Conservation (phyloP, 371 early-diverging fungal genomes). For the Smittium culicis region DNA sequence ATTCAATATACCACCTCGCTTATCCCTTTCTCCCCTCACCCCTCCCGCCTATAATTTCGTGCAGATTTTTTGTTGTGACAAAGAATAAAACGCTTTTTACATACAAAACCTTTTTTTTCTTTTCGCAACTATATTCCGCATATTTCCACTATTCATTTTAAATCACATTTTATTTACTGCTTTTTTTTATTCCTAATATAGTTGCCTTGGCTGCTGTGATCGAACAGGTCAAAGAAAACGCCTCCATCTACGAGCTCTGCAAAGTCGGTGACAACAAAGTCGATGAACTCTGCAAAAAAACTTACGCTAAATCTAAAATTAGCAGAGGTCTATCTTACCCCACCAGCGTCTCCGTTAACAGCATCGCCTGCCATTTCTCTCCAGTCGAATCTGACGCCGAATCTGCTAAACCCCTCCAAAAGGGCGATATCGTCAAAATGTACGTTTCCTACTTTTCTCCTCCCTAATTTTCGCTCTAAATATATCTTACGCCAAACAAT, state of each 20-base stretch:
- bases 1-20: not conserved
- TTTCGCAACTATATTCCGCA: too few species aligned
- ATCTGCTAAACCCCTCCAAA: slow-evolving; percentile 38
- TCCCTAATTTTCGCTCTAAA: not conserved
- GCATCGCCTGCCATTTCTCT: slow-evolving; percentile 57
- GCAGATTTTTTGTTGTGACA: too few species aligned
- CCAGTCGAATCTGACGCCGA: slow-evolving; percentile 46
- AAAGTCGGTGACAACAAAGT: slow-evolving; percentile 67
- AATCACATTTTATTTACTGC: not conserved
- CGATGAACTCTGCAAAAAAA: slow-evolving; percentile 49
- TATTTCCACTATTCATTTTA: too few species aligned
- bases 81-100: too few species aligned
- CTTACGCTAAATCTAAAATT: slow-evolving; percentile 58
- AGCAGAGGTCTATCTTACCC: slow-evolving; percentile 69
- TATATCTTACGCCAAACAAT: not conserved
- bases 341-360: slow-evolving; percentile 69
- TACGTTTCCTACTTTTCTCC: not conserved
- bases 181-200: slow-evolving; percentile 24
- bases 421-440: slow-evolving; percentile 77
- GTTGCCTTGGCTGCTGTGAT: slow-evolving; percentile 52
- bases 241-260: slow-evolving; percentile 59
- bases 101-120: too few species aligned
- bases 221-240: slow-evolving; percentile 41
- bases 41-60: too few species aligned
- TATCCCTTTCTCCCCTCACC: not conserved